These are phyloP conservation scores for Penicillium olsonii DNA, from an alignment of 2,329 filamentous ascomycete species.

Conservation along the genomic window DNA sequence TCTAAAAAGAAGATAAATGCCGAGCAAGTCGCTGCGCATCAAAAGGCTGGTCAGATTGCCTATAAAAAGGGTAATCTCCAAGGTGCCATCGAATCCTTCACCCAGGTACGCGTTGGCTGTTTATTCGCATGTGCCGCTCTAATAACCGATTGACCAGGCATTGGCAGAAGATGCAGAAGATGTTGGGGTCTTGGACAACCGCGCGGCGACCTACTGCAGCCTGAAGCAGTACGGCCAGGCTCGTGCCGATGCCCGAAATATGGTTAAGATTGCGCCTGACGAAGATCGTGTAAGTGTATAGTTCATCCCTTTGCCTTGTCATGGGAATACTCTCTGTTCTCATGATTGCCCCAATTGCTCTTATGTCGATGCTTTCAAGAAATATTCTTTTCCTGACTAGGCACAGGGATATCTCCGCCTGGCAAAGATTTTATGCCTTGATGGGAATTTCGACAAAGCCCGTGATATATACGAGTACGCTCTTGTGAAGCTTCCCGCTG, in stretches of 20 bases:
- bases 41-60: conserved; percentile 44
- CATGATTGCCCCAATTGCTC: too few relatives aligned
- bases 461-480: conserved; percentile 59
- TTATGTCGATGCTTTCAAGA: not conserved
- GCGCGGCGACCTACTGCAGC: conserved; percentile 58
- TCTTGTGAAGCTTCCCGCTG: conserved; percentile 50
- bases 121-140: conserved; percentile 10
- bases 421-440: conserved; percentile 35
- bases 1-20: conserved; percentile 3
- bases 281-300: conserved; percentile 50
- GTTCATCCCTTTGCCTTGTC: too few relatives aligned
- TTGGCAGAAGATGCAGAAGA: conserved; percentile 37
- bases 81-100: conserved; percentile 46
- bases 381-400: not conserved
- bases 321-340: too few relatives aligned
- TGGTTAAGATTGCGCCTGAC: conserved; percentile 54
- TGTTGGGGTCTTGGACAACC: conserved; percentile 54
- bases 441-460: conserved; percentile 54
- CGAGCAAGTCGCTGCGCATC: conserved; percentile 25
- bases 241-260: conserved; percentile 58
- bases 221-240: conserved; percentile 53
- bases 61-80: conserved; percentile 48
- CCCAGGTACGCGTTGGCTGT: conserved; percentile 32
- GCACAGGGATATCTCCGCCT: conserved; percentile 5
- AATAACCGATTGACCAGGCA: conserved; percentile 31